Base-by-base conservation (phyloP, 2,329 filamentous ascomycete species). In the Dothideomycetidae sp. region DNA sequence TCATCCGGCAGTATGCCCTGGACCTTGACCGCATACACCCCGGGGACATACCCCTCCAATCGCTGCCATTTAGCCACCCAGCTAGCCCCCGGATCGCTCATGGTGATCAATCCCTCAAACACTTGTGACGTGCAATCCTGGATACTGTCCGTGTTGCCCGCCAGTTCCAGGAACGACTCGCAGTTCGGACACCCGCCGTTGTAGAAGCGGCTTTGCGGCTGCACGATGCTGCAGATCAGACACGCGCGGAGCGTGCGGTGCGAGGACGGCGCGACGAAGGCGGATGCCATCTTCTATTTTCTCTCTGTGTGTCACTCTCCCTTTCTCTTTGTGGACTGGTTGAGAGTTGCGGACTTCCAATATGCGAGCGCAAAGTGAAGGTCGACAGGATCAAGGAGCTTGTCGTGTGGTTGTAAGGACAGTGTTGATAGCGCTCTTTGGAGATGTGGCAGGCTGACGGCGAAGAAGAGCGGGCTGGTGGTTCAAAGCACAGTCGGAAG, bases 11-110 rank as follows among this genome's bases (percentile, higher is more conserved):
- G 53, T 44, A 82, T 75, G 12, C 90, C 90, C 19, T 81, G 84
- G 15, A 98, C 90, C 64, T 96, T 94, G 39, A 85, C 81, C 12
- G 90, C 90, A 62, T 98, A 98, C 41, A 92, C 77, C 37, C 90
- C 90, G 11, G 75, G 73, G 36, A 90, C 79, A 58, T 93, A 96
- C 39, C 74, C 75, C 56, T 94, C 83, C 42, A 98, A 63, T 5
- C 90, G 74, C 67, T 96, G 85, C 80, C 86, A 96, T 55, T 83
- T 82, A n/a, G 88, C 86, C 33, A 96, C 83, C 90, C 90, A 98
- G 52, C 82, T 92, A 48, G 69, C 73, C 30, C 64, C 63, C n/a
- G 86, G 86, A 55, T 94, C 78, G 33, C 78, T 75, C 26, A 96
- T 70, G 29, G 82, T 75, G 56, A 96, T 83, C 46, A 94, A 63